phyloP scores from a whole-genome alignment of 345 rosid species.

The Jatropha curcas region DNA sequence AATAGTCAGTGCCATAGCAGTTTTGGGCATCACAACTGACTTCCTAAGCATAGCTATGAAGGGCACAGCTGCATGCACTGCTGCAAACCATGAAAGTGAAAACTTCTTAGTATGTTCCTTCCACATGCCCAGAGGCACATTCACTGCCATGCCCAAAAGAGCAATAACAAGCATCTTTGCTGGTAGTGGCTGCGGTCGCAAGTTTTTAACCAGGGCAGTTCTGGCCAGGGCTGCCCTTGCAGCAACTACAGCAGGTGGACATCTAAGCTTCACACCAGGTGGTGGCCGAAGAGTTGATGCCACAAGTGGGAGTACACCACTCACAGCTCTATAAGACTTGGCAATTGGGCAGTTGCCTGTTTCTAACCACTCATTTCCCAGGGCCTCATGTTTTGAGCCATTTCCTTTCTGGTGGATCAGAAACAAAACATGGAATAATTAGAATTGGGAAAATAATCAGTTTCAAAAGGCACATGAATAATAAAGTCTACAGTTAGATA shows the following conservation, averaged over 20 bases:
- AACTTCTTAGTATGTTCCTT: constrained; percentile 83
- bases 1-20: constrained; percentile 86
- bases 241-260: constrained; percentile 80
- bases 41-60: constrained; percentile 92
- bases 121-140: constrained; percentile 86
- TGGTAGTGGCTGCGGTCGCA: constrained; percentile 89
- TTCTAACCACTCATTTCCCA: constrained; percentile 74
- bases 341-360: constrained; percentile 88
- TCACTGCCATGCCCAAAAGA: constrained; percentile 81
- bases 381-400: constrained; percentile 62
- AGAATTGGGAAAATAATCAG: not conserved
- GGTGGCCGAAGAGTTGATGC: constrained; percentile 63
- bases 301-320: constrained; percentile 69
- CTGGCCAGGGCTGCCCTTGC: constrained; percentile 84
- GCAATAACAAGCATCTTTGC: constrained; percentile 78
- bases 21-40: constrained; percentile 76
- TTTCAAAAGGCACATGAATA: not conserved
- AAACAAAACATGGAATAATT: constrained; percentile 3
- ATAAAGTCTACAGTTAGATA: not conserved
- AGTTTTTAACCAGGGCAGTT: constrained; percentile 63
- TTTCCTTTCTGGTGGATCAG: constrained; percentile 46
- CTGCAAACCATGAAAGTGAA: constrained; percentile 78
- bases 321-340: constrained; percentile 76
- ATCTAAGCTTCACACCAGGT: constrained; percentile 60
- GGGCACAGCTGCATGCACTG: constrained; percentile 92